Conservation (phyloP, 306 rosid genomes). For the Dalbergia cochinchinensis region DNA sequence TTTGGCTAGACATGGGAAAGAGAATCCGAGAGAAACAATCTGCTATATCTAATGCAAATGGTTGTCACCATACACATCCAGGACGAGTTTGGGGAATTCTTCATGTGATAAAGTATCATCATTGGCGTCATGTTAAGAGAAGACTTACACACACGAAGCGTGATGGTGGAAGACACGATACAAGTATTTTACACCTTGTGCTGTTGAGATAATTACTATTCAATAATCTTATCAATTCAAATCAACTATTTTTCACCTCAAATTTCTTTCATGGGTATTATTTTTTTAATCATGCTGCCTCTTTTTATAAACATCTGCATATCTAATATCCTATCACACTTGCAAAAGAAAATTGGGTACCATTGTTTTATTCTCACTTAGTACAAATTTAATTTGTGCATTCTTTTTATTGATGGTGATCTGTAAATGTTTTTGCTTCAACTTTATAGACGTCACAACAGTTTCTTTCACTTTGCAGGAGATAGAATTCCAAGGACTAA, state of each 20-base stretch:
- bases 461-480: conserved; percentile 44
- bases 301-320: not conserved
- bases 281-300: not conserved
- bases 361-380: conserved; percentile 2
- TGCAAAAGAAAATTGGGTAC: not conserved
- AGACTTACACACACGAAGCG: conserved; percentile 49
- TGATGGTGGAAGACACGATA: conserved; percentile 23
- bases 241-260: not conserved
- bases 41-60: conserved; percentile 13
- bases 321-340: not conserved
- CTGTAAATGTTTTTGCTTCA: conserved; percentile 6
- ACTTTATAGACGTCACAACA: not conserved
- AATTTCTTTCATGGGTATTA: not conserved
- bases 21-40: conserved; percentile 38
- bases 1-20: conserved; percentile 56
- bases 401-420: not conserved
- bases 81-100: conserved; percentile 69
- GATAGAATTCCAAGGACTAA: conserved; percentile 35
- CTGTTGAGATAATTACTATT: not conserved
- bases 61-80: conserved; percentile 42
- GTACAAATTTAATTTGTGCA: not conserved
- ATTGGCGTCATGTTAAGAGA: conserved; percentile 72
- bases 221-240: not conserved
- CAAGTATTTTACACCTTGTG: conserved; percentile 36
- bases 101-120: conserved; percentile 66